Evolutionary conservation across 2,329 filamentous ascomycete species (phyloP).

Genomic region (Ophiostoma piceae): DNA sequence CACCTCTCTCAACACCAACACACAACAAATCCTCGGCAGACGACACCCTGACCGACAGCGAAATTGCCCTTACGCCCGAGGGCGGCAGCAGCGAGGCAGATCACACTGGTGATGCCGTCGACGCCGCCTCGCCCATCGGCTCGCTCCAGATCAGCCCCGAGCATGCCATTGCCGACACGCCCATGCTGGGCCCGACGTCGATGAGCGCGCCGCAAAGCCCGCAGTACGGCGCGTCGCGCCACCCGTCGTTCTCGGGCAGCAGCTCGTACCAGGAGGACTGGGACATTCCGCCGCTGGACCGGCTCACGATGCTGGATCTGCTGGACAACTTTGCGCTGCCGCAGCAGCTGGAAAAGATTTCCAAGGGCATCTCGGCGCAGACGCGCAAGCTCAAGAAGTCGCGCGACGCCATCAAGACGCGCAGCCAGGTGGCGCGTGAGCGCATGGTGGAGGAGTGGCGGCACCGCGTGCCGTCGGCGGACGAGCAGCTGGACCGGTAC

Average conservation of each 20-base stretch:
- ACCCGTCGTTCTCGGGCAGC: slow-evolving; percentile 75
- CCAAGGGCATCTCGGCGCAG: slow-evolving; percentile 74
- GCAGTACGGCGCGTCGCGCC: slow-evolving; percentile 54
- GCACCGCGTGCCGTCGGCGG: slow-evolving; percentile 74
- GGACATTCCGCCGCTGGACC: slow-evolving; percentile 85
- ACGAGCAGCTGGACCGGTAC: slow-evolving; percentile 90
- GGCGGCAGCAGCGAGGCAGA: slow-evolving; percentile 32
- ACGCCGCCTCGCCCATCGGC: slow-evolving; percentile 27
- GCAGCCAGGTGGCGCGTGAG: slow-evolving; percentile 72
- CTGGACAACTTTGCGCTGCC: slow-evolving; percentile 90
- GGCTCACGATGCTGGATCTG: slow-evolving; percentile 84
- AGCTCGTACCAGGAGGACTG: slow-evolving; percentile 85
- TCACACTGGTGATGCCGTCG: neutral
- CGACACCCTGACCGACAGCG: slow-evolving; percentile 41
- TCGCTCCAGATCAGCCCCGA: slow-evolving; percentile 45
- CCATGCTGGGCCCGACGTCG: slow-evolving; percentile 43
- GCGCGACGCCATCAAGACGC: slow-evolving; percentile 70
- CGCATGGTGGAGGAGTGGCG: slow-evolving; percentile 92
- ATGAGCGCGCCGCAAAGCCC: slow-evolving; percentile 21
- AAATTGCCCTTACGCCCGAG: slow-evolving; percentile 41
- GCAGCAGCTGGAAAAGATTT: slow-evolving; percentile 84
- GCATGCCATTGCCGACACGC: slow-evolving; percentile 44
- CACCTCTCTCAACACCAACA: neutral
- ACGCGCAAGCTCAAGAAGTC: slow-evolving; percentile 80
- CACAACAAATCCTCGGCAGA: slow-evolving; percentile 34